Evolutionary conservation across 345 rosid genomes (phyloP), one percentile per base, ranked within the genome.

Genomic region (Salix dunnii): DNA sequence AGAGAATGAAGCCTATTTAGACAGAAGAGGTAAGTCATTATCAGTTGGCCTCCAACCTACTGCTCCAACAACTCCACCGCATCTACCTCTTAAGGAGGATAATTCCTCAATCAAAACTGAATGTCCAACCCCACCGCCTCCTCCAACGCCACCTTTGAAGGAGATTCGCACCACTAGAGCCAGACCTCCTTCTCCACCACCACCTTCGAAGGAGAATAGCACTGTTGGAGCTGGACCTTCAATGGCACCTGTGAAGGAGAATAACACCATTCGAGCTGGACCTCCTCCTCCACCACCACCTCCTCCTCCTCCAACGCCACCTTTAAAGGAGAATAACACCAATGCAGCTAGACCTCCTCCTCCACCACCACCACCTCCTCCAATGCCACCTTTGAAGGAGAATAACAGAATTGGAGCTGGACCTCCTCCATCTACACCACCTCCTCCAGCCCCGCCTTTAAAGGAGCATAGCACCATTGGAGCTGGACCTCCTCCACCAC

Each of bases 401-500:
- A 48, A 43, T 51, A n/a, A 2, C 6, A 21, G 2, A 1, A 48
- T n/a, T 49, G 23, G 25, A 48, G 36, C 5, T 30, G 78, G 33
- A 63, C 30, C 49, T 70, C 81, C 84, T 60, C 67, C 73, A 35
- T 28, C 49, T 62, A 79, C 84, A 49, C 67, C 73, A 28, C 63
- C 63, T 70, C 77, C 84, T 76, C 63, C 76, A 65, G 21, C 73
- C 17, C 76, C 83, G 13, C 73, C 78, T 23, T 80, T 83, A 67
- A 74, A 78, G 68, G 83, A 79, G 76, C 77, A 48, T 51, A 53
- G 81, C 67, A 51, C 71, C 23, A n/a, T 30, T 76, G 77, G 43
- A 71, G 70, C 51, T 40, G 77, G 74, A 76, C 80, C 83, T 81
- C 86, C 81, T 16, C 75, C 80, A 13, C 35, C 84, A 2, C 82